A percentile compares a stretch with the other conserved stretches of the same genome.
Conservation (phyloP, 345 rosid species). For the Hevea brasiliensis region DNA sequence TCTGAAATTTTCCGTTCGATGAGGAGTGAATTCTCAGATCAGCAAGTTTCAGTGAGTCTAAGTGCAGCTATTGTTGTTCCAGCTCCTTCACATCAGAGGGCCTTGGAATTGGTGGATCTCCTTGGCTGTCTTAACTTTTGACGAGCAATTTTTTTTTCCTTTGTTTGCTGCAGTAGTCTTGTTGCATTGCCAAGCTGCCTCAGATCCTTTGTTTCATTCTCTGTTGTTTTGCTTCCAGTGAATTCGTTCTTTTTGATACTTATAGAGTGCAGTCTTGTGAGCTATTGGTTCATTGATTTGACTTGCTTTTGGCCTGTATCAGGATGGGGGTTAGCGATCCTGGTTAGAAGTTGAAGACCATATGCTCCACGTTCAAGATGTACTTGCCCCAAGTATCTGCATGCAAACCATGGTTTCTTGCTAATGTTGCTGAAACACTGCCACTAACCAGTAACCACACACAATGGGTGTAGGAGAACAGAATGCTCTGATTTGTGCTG, state of each 20-base stretch:
- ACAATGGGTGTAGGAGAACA: conserved; percentile 14
- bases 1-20: conserved; percentile 40
- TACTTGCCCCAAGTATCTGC: conserved; percentile 16
- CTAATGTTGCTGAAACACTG: not conserved
- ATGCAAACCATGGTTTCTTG: conserved; percentile 5
- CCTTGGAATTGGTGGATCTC: conserved; percentile 37
- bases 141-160: not conserved
- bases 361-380: conserved; percentile 8
- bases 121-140: no score
- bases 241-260: not conserved
- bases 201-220: not conserved
- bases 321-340: conserved; percentile 35
- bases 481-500: conserved; percentile 9
- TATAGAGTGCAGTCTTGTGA: not conserved
- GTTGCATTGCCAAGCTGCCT: conserved; percentile 13
- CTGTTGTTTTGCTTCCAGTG: conserved; percentile 8
- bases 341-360: not conserved
- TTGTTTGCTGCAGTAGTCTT: conserved; percentile 10
- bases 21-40: conserved; percentile 42
- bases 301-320: conserved; percentile 13
- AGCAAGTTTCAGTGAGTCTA: conserved; percentile 33
- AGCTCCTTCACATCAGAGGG: conserved; percentile 31
- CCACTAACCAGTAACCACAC: conserved; percentile 10
- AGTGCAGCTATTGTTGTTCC: conserved; percentile 47
- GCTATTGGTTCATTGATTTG: not conserved